A percentile compares a stretch with the other conserved stretches of the same genome.
Evolutionary conservation across 116 monocot species (phyloP).

Genomic region (Posidonia oceanica): DNA sequence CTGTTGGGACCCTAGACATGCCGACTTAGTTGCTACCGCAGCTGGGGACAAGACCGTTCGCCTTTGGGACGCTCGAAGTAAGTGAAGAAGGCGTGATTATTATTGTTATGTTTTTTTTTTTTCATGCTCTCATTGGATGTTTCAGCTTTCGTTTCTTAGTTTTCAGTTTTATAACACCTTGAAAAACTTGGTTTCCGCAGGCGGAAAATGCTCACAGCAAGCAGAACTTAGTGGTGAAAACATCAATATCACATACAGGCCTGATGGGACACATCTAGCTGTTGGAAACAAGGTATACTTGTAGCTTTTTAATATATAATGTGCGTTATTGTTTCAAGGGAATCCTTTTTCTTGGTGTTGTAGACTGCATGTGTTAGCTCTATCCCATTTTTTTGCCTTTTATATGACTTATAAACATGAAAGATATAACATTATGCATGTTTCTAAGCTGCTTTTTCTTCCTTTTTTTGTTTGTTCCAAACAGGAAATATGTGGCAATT

Average conservation of each 20-base stretch:
- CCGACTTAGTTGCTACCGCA: conserved; percentile 86
- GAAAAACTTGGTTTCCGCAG: conserved; percentile 13
- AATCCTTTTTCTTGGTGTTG: neutral
- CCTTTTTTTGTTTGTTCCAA: neutral
- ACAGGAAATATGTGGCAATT: no score
- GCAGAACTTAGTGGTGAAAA: conserved; percentile 98
- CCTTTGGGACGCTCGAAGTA: conserved; percentile 98
- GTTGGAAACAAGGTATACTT: conserved; percentile 91
- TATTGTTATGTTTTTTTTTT: neutral
- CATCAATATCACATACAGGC: conserved; percentile 95
- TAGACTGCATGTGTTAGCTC: no score
- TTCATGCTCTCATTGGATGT: neutral
- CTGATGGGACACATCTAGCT: conserved; percentile 81
- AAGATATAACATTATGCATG: neutral
- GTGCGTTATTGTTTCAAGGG: no score
- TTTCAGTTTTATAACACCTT: neutral
- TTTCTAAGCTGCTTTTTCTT: neutral
- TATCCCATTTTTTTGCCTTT: neutral
- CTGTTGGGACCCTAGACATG: conserved; percentile 95
- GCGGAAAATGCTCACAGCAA: conserved; percentile 94
- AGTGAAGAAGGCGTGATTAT: conserved; percentile 12
- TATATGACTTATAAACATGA: neutral
- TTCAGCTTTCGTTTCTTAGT: neutral
- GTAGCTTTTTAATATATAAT: neutral
- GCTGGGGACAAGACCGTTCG: conserved; percentile 96